Evolutionary conservation across 495 filamentous ascomycete genomes (phyloP), one percentile per base, ranked within the genome.

Genomic region (Trichoderma erinaceum): DNA sequence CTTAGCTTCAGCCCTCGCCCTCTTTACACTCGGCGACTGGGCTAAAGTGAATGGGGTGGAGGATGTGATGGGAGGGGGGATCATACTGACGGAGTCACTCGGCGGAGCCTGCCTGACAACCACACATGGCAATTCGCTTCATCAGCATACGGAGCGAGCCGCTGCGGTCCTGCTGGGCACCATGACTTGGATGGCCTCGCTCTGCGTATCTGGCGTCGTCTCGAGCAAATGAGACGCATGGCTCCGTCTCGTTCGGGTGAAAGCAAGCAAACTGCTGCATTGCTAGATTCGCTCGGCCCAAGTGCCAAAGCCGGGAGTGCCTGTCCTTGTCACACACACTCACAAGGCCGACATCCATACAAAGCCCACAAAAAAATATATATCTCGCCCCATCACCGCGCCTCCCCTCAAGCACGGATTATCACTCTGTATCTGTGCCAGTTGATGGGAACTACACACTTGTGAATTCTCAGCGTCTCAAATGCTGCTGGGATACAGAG

Each of bases 1-100:
- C 56, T 61, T 61, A 61, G 56, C 56, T 13, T 61, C 56, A 61
- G 27, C 27, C 56, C 56, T 61, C 56, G 29, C 48, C 48, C 48
- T 52, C 56, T 18, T 21, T 32, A 25, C 23, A 18, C 48, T 52
- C 48, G 15, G n/a, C 16, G 25, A 61, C 56, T 61, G 56, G 56
- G 56, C 56, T 32, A 61, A 13, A n/a, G 13, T 29, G 25, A 61
- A 12, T 13, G 56, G 12, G 25, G 56, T 48, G 44, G 56, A 61
- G 44, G 56, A 61, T 29, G 25, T 61, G 56, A 21, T 29, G 25
- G 56, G 50, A 18, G 56, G 27, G 56, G 56, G 25, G 23, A 18
- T 1, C 56, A 61, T 61, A 61, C 56, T 61, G 25, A 32, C 56
- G 29, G 23, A 23, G 56, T 61, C 56, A 61, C 56, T 61, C 23